Conservation (phyloP, 1,139 yeast genomes). For the Lodderomyces parapsilosis region DNA sequence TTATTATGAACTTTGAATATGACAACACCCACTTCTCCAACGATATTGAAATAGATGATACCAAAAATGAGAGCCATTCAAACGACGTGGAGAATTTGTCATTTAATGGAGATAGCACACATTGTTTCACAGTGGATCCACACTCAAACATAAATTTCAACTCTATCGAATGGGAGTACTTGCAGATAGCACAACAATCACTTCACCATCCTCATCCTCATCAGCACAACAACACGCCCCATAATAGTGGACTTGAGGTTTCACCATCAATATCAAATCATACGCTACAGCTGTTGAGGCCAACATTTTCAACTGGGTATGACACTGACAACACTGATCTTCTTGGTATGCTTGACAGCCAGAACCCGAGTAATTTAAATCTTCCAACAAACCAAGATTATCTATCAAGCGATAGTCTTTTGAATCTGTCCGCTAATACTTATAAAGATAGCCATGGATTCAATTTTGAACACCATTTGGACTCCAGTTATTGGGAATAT, state of each 20-base stretch:
- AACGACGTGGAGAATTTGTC: not conserved
- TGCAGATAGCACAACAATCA: slow-evolving; percentile 8
- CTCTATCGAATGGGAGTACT: slow-evolving; percentile 11
- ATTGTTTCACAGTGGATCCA: not conserved
- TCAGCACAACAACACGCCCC: not conserved
- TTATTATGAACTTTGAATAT: not conserved
- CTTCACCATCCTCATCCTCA: slow-evolving; percentile 4
- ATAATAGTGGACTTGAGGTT: slow-evolving; percentile 10
- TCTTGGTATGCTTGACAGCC: slow-evolving; percentile 12
- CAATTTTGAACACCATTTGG: slow-evolving; percentile 3
- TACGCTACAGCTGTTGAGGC: slow-evolving; percentile 14
- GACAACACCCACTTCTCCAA: not conserved
- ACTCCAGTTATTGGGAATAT: slow-evolving; percentile 6
- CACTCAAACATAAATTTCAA: slow-evolving; percentile 3
- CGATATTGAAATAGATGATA: not conserved
- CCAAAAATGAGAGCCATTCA: not conserved
- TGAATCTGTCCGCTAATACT: not conserved
- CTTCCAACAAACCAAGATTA: not conserved
- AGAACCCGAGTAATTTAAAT: slow-evolving; percentile 2
- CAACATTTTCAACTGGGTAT: slow-evolving; percentile 14
- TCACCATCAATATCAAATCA: slow-evolving; percentile 15
- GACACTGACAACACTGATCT: slow-evolving; percentile 16
- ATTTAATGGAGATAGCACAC: not conserved
- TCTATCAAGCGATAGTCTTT: not conserved
- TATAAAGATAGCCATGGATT: slow-evolving; percentile 3